Evolutionary conservation across 805 yeast species (phyloP).

Genomic region (Candida nonsorbophila): DNA sequence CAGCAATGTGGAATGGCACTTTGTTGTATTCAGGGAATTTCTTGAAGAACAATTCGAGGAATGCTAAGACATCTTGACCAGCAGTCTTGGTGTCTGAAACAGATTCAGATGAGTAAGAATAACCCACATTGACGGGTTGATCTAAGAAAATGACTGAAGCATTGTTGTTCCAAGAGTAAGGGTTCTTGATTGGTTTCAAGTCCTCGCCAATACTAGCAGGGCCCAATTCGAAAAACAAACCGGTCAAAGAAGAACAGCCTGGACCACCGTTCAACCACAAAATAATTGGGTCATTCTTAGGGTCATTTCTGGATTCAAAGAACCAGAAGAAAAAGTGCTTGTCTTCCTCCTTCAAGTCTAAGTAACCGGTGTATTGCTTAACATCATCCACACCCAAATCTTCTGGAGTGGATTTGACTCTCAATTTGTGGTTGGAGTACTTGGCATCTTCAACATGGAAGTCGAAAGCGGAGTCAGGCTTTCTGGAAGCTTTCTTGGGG

Average conservation of each 20-base stretch:
- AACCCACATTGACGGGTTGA: constrained; percentile 31
- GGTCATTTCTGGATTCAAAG: constrained; percentile 40
- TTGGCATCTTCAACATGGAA: constrained; percentile 31
- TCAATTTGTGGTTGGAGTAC: constrained; percentile 48
- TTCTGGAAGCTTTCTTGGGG: constrained; percentile 40
- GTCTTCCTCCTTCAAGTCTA: constrained; percentile 75
- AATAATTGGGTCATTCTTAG: constrained; percentile 29
- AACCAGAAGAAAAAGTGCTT: constrained; percentile 44
- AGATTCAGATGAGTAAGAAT: constrained; percentile 25
- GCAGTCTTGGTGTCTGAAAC: constrained; percentile 28
- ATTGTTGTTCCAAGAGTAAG: constrained; percentile 26
- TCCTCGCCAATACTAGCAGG: constrained; percentile 23
- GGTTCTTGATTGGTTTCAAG: constrained; percentile 24
- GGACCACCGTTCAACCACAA: constrained; percentile 35
- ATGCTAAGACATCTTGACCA: constrained; percentile 29
- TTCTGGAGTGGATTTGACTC: constrained; percentile 57
- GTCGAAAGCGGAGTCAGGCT: constrained; percentile 26
- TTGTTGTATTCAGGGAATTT: constrained; percentile 27
- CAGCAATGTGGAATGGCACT: constrained; percentile 30
- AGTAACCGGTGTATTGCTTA: constrained; percentile 79
- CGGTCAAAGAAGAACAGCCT: constrained; percentile 29
- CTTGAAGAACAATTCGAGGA: constrained; percentile 31
- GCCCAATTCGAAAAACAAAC: constrained; percentile 32
- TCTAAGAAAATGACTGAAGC: constrained; percentile 39
- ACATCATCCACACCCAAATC: constrained; percentile 76